phyloP scores from a whole-genome alignment of 2,329 filamentous ascomycete genomes.

The Niveomyces coronatus region DNA sequence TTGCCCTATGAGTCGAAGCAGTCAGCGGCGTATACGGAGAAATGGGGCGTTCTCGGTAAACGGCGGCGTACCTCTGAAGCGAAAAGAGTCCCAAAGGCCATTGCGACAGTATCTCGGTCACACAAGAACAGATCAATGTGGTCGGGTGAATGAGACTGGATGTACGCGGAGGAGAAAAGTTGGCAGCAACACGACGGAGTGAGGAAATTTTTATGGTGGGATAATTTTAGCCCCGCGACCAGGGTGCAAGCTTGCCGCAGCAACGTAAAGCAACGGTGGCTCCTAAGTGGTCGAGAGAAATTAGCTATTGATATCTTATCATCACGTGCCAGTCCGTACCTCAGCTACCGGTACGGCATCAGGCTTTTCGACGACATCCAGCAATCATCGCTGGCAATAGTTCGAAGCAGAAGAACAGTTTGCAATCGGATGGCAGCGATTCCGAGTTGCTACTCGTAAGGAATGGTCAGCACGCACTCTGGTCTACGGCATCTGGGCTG shows the following conservation, averaged over 20 bases:
- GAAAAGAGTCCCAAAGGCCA: constrained; percentile 98
- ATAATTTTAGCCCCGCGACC: constrained; percentile 25
- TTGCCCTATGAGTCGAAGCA: constrained; percentile 55
- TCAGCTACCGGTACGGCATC: constrained; percentile 2
- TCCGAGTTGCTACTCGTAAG: no score
- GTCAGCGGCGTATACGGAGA: constrained; percentile 23
- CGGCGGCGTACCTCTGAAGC: constrained; percentile 60
- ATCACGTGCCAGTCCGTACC: constrained; percentile 17
- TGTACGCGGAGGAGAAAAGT: constrained; percentile 18
- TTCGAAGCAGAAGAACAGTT: no score
- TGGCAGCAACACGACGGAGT: constrained; percentile 5
- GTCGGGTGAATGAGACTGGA: constrained; percentile 16
- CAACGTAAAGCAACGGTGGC: constrained; percentile 15
- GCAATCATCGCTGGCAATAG: no score
- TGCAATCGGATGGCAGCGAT: no score
- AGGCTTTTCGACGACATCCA: constrained; percentile 8
- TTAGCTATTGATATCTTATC: constrained; percentile 10
- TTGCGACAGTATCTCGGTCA: constrained; percentile 42
- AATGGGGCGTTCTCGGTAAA: neutral
- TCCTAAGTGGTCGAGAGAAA: constrained; percentile 11
- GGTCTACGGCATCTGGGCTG: constrained; percentile 27
- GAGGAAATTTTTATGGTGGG: constrained; percentile 25
- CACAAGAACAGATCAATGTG: constrained; percentile 16
- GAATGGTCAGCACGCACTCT: constrained; percentile 26
- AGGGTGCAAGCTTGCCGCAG: constrained; percentile 15